Percentiles rank a stretch among this genome's conserved stretches.
Evolutionary conservation across 2,329 filamentous ascomycete genomes (phyloP).

Genomic region (Clonostachys sp.): DNA sequence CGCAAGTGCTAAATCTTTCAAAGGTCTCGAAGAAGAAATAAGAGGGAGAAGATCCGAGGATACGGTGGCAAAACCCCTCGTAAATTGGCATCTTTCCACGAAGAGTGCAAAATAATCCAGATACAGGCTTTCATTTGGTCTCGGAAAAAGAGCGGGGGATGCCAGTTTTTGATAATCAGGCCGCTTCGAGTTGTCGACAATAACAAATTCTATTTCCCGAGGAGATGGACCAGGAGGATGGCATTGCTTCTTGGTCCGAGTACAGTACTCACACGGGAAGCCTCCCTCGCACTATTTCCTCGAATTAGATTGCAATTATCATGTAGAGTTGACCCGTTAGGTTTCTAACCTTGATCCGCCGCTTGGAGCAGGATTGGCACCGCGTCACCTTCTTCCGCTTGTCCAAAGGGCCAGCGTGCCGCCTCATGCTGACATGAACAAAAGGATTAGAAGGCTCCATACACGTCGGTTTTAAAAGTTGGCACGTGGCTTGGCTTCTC

Average conservation of each 20-base stretch:
- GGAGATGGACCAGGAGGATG: conserved; percentile 1
- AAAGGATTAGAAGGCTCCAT: too few relatives aligned
- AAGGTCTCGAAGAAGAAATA: conserved; percentile 5
- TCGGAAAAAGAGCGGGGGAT: neutral
- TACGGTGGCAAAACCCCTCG: conserved; percentile 2
- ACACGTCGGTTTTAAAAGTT: too few relatives aligned
- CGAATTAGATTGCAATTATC: neutral
- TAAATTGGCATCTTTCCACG: conserved; percentile 12
- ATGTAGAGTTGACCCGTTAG: neutral
- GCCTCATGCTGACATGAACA: conserved; percentile 1
- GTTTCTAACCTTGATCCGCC: conserved; percentile 15
- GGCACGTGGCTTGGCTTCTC: too few relatives aligned
- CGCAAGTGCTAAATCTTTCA: conserved; percentile 10
- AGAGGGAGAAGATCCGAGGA: conserved; percentile 8
- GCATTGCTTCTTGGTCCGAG: conserved; percentile 13
- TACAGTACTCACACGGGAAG: conserved; percentile 15
- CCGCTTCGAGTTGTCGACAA: neutral
- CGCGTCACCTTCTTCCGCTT: conserved; percentile 13
- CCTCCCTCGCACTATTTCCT: conserved; percentile 13
- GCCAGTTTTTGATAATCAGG: neutral
- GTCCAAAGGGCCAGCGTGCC: conserved; percentile 15
- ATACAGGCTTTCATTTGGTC: conserved; percentile 1
- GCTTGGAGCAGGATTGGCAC: conserved; percentile 14
- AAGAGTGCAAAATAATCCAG: conserved; percentile 9
- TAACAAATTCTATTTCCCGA: conserved; percentile 5